Conservation (phyloP, 1,284 basidiomycete genomes). For the Gomphus bonarii region DNA sequence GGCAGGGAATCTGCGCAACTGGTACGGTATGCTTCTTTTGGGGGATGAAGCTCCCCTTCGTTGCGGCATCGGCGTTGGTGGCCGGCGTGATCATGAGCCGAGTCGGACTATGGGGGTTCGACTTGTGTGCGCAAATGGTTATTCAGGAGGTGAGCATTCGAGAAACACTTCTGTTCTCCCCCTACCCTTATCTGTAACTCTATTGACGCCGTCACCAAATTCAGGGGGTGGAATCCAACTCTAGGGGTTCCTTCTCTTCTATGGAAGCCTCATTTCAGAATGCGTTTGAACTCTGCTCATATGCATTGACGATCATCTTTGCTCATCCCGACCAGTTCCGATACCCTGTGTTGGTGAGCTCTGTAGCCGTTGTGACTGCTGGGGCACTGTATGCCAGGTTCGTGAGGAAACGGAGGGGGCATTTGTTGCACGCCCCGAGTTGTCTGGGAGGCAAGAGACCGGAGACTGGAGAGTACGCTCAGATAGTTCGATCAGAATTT, state of each 20-base stretch:
- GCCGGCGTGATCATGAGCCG: background rate
- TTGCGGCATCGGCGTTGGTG: background rate
- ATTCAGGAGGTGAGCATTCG: background rate
- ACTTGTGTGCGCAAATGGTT: background rate
- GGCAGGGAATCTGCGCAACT: background rate
- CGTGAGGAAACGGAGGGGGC: constrained; percentile 17
- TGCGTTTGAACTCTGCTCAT: constrained; percentile 17
- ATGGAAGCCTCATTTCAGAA: constrained; percentile 19
- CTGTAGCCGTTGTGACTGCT: constrained; percentile 14
- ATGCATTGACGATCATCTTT: constrained; percentile 16
- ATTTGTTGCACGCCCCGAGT: constrained; percentile 16
- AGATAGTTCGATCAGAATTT: background rate
- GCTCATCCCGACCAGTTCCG: constrained; percentile 17
- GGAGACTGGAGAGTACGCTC: background rate
- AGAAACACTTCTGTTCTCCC: background rate
- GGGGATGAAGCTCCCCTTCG: background rate
- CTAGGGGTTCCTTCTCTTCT: constrained; percentile 18
- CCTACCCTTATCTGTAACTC: background rate
- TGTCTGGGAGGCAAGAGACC: background rate
- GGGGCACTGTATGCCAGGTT: constrained; percentile 16
- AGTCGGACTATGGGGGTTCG: background rate
- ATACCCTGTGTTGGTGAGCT: constrained; percentile 18
- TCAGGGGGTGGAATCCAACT: constrained; percentile 16
- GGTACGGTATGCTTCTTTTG: background rate
- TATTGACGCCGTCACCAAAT: background rate